A percentile compares a stretch with the other conserved stretches of the same genome.
These are phyloP conservation scores for Prototheca cutis DNA, from an alignment of 163 green algal species.

Conservation along the genomic window DNA sequence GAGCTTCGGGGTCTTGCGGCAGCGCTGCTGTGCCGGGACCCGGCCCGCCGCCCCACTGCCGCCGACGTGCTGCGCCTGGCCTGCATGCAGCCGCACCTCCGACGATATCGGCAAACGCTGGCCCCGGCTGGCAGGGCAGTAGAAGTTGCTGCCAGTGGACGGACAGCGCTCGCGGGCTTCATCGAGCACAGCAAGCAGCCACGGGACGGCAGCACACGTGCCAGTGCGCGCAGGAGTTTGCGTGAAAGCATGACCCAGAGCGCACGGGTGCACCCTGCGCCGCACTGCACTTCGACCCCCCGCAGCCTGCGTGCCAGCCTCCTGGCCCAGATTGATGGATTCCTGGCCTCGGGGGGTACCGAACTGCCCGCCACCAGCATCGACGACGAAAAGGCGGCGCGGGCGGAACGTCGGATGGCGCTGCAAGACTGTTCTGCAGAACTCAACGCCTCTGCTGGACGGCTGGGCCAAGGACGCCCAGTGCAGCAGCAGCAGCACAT, in stretches of 20 bases:
- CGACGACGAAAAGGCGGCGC: not conserved
- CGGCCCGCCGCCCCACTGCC: constrained; percentile 6
- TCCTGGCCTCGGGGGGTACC: not conserved
- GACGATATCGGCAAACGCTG: constrained; percentile 1
- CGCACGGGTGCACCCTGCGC: too few relatives aligned
- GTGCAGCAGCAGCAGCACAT: too few relatives aligned
- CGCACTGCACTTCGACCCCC: not conserved
- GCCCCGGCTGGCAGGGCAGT: too few relatives aligned
- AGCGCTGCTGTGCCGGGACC: constrained; percentile 18
- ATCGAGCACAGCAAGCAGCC: too few relatives aligned
- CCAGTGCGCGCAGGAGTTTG: not conserved
- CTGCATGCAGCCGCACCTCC: constrained; percentile 11
- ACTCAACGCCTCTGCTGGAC: too few relatives aligned
- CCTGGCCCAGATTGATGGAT: not conserved
- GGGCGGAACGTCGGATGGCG: not conserved
- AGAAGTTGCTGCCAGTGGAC: too few relatives aligned
- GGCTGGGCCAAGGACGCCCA: too few relatives aligned
- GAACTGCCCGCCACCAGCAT: not conserved
- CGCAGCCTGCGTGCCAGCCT: not conserved
- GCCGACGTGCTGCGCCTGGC: constrained; percentile 7
- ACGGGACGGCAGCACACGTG: not conserved
- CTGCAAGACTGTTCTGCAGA: not conserved
- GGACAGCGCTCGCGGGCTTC: too few relatives aligned
- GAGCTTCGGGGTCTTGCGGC: constrained; percentile 24
- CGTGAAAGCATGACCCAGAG: too few relatives aligned